phyloP scores from a whole-genome alignment of 352 stramenopile genomes.

The Phytophthora syringae region DNA sequence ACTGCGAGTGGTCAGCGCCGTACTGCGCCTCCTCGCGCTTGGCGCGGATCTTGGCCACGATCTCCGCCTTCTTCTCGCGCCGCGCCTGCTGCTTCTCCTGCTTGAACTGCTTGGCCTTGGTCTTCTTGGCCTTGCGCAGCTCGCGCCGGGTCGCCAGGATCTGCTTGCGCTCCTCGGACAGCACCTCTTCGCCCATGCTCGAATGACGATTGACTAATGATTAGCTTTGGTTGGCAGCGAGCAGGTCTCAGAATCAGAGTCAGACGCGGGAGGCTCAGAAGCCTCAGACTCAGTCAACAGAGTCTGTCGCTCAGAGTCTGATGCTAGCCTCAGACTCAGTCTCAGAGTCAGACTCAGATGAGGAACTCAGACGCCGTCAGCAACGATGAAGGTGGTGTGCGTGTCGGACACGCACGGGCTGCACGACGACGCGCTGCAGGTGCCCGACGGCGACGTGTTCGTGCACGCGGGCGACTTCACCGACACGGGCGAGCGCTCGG shows the following conservation, averaged over 20 bases:
- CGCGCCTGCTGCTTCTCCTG: conserved; percentile 65
- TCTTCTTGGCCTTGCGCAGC: conserved; percentile 85
- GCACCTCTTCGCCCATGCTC: conserved; percentile 16
- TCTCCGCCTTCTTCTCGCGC: conserved; percentile 81
- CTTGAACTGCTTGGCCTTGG: conserved; percentile 71
- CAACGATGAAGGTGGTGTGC: conserved; percentile 69
- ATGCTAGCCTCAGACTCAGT: no score
- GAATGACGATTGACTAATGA: not conserved
- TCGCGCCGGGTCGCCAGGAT: conserved; percentile 64
- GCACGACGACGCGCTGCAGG: conserved; percentile 67
- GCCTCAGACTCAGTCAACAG: no score
- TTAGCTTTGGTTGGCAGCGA: not conserved
- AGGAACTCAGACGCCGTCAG: no score
- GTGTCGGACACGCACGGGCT: conserved; percentile 82
- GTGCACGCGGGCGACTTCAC: conserved; percentile 92
- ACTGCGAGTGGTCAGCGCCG: conserved; percentile 13
- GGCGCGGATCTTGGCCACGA: conserved; percentile 77
- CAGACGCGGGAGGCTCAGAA: no score
- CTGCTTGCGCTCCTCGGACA: conserved; percentile 40
- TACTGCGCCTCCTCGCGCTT: conserved; percentile 67
- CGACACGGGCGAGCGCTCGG: conserved; percentile 67
- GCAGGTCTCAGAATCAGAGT: no score
- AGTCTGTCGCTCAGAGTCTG: no score
- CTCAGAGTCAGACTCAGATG: no score
- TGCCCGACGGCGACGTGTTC: conserved; percentile 84